A percentile compares a stretch with the other conserved stretches of the same genome.
These are phyloP conservation scores for Debaryomyces castellii DNA, from an alignment of 805 yeast genomes.

Conservation along the genomic window DNA sequence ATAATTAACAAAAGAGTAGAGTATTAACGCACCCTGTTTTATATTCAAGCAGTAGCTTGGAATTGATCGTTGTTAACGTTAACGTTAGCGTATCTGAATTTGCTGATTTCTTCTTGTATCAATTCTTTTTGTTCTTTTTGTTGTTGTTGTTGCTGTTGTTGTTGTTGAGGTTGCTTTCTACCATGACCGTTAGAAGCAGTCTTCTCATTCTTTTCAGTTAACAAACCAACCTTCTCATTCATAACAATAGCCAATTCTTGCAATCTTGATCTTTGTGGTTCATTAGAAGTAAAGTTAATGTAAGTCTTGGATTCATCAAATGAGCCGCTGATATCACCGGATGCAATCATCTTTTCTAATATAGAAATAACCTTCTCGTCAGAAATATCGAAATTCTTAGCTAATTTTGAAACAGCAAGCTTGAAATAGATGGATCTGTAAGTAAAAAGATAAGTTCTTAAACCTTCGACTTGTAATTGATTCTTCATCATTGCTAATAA, in stretches of 20 bases:
- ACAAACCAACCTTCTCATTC: slow-evolving; percentile 75
- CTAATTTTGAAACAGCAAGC: slow-evolving; percentile 65
- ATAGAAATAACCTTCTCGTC: slow-evolving; percentile 57
- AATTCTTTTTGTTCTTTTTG: slow-evolving; percentile 30
- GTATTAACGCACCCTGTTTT: neutral
- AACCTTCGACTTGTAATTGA: slow-evolving; percentile 85
- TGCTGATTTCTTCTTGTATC: slow-evolving; percentile 37
- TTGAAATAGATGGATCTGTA: slow-evolving; percentile 76
- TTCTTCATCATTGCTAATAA: slow-evolving; percentile 70
- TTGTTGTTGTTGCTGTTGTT: slow-evolving; percentile 32
- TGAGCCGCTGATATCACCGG: slow-evolving; percentile 74
- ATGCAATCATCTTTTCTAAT: slow-evolving; percentile 71
- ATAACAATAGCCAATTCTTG: slow-evolving; percentile 85
- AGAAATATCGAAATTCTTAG: slow-evolving; percentile 64
- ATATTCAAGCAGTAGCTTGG: slow-evolving; percentile 28
- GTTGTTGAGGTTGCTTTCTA: slow-evolving; percentile 35
- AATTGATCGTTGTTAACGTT: slow-evolving; percentile 45
- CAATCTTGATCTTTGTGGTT: slow-evolving; percentile 77
- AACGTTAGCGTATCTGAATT: slow-evolving; percentile 45
- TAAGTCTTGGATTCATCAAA: slow-evolving; percentile 65
- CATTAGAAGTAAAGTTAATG: slow-evolving; percentile 63
- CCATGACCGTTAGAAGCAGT: slow-evolving; percentile 73
- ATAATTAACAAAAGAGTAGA: neutral
- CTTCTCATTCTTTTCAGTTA: slow-evolving; percentile 83
- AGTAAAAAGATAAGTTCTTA: slow-evolving; percentile 88